Percentiles rank a stretch among this genome's conserved stretches.
Evolutionary conservation across 2,329 filamentous ascomycete genomes (phyloP).

Genomic region (Fusarium graminum): DNA sequence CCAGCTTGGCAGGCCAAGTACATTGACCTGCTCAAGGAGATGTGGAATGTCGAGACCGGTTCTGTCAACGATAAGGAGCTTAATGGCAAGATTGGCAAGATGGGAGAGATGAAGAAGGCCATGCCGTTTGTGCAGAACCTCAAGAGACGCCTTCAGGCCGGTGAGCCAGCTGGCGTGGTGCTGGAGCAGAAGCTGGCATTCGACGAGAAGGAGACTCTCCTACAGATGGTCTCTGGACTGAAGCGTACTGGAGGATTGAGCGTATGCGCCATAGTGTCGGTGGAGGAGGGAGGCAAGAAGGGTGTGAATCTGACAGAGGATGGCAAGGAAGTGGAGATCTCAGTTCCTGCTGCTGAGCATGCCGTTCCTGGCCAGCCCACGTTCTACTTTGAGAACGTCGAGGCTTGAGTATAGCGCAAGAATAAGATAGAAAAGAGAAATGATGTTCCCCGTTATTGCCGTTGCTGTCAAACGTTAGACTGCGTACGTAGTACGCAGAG

Average conservation of each 20-base stretch:
- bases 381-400: slow-evolving; percentile 87
- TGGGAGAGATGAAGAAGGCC: slow-evolving; percentile 93
- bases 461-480: slow-evolving; percentile 26
- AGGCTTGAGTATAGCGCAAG: slow-evolving; percentile 50
- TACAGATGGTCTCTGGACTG: slow-evolving; percentile 82
- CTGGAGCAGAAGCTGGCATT: slow-evolving; percentile 89
- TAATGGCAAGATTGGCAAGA: slow-evolving; percentile 81
- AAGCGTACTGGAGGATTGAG: slow-evolving; percentile 79
- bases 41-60: slow-evolving; percentile 73
- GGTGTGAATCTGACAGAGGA: slow-evolving; percentile 67
- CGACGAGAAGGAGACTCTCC: slow-evolving; percentile 81
- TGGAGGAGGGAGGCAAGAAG: slow-evolving; percentile 77
- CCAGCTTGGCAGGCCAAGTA: slow-evolving; percentile 94
- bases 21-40: slow-evolving; percentile 80
- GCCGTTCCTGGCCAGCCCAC: slow-evolving; percentile 86
- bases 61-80: slow-evolving; percentile 84
- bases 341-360: slow-evolving; percentile 71
- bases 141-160: slow-evolving; percentile 83
- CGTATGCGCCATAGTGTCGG: slow-evolving; percentile 77
- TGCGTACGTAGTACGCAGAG: slow-evolving; percentile 12
- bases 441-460: slow-evolving; percentile 17
- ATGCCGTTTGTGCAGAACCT: slow-evolving; percentile 95
- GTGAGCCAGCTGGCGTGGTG: slow-evolving; percentile 75
- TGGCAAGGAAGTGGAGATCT: slow-evolving; percentile 68
- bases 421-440: slow-evolving; percentile 7